These are phyloP conservation scores for Ehretia macrophylla DNA, from an alignment of 257 asterid genomes.

Conservation along the genomic window DNA sequence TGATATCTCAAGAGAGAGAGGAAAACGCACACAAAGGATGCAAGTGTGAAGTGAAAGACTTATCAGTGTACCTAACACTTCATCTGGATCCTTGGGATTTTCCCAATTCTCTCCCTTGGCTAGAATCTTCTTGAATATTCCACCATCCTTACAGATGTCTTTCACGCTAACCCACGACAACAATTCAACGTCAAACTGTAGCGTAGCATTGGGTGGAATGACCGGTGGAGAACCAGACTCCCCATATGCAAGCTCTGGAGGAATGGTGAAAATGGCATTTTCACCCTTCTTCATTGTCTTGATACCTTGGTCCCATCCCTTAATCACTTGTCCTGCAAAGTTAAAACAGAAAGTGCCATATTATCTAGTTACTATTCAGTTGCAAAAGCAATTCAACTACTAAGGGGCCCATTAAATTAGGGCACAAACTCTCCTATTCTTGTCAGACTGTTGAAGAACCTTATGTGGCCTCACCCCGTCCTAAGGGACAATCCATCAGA, in stretches of 20 bases:
- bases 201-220: conserved; percentile 69
- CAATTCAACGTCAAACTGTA: conserved; percentile 69
- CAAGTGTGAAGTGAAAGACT: neutral
- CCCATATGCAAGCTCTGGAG: conserved; percentile 65
- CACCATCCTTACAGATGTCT: conserved; percentile 82
- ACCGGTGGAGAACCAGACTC: conserved; percentile 79
- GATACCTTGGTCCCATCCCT: conserved; percentile 76
- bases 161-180: conserved; percentile 70
- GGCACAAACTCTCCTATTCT: too few species aligned
- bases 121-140: conserved; percentile 58
- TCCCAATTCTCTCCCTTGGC: conserved; percentile 70
- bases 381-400: too few species aligned
- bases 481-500: too few species aligned
- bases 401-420: too few species aligned
- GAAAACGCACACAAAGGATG: too few species aligned
- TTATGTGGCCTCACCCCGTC: too few species aligned
- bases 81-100: conserved; percentile 70
- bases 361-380: neutral
- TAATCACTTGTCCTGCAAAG: conserved; percentile 63
- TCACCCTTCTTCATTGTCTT: conserved; percentile 81
- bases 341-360: neutral
- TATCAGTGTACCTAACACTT: conserved; percentile 43
- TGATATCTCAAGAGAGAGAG: neutral
- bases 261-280: conserved; percentile 64
- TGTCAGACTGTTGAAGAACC: too few species aligned